phyloP scores from a whole-genome alignment of 192 early-diverging fungal genomes.

The Coemansia sp. region DNA sequence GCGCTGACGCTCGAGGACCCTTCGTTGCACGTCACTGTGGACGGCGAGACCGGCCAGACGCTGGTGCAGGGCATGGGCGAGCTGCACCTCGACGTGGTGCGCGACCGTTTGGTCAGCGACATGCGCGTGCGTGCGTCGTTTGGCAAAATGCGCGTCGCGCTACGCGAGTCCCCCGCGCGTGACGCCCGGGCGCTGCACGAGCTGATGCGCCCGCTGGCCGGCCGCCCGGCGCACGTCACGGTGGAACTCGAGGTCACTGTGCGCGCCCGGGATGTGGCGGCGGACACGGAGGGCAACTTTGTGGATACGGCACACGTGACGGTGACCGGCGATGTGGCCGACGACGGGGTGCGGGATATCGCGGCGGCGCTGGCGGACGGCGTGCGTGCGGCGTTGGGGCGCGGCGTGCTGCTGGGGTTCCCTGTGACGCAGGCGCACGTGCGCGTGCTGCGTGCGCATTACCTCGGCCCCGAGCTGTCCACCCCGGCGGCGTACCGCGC shows the following conservation, averaged over 20 bases:
- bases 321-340: not conserved
- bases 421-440: slow-evolving; percentile 65
- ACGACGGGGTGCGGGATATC: slow-evolving; percentile 16
- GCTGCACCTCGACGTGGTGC: slow-evolving; percentile 87
- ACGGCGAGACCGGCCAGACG: slow-evolving; percentile 86
- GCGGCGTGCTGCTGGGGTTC: slow-evolving; percentile 79
- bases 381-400: slow-evolving; percentile 61
- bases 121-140: slow-evolving; percentile 76
- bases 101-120: slow-evolving; percentile 76
- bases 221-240: slow-evolving; percentile 60
- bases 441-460: slow-evolving; percentile 47
- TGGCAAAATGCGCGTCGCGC: slow-evolving; percentile 83
- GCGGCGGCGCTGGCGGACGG: slow-evolving; percentile 62
- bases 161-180: slow-evolving; percentile 69
- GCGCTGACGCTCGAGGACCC: slow-evolving; percentile 84
- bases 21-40: slow-evolving; percentile 65
- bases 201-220: slow-evolving; percentile 72
- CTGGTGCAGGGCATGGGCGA: slow-evolving; percentile 93
- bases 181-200: no score
- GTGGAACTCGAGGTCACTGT: slow-evolving; percentile 49
- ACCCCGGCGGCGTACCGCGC: slow-evolving; percentile 61
- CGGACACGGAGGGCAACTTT: no score
- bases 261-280: no score
- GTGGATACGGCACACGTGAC: not conserved
- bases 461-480: slow-evolving; percentile 54